Evolutionary conservation across 1,284 basidiomycete species (phyloP), one percentile per base, ranked within the genome.

Genomic region (Naganishia cerealis): DNA sequence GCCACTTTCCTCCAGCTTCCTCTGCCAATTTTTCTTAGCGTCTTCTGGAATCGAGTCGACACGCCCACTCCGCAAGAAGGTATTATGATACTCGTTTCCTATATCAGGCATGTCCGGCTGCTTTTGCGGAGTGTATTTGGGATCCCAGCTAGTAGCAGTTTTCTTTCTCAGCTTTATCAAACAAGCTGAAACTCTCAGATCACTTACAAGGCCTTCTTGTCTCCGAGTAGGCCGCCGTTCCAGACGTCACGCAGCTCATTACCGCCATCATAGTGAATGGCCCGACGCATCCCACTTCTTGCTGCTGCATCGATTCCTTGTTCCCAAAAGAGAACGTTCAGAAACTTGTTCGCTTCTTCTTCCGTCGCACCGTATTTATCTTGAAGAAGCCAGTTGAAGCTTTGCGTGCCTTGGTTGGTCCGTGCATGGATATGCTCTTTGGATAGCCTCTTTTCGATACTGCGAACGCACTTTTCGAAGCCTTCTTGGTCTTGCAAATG

Each of bases 341-440:
- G 24, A 38, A 57, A 69, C 29, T 69, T 42, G 15, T 46, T 46
- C 7, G 40, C 39, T 10, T 52, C 40, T 52, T 66, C 62, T 9
- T 66, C 62, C 6, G 56, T 52, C 9, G 62, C 62, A 4, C 56
- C 54, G 52, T 69, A 69, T 26, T 54, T 63, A 36, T 69, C 42
- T 40, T 59, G 36, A 6, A 69, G 40, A 29, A 65, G 43, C 52
- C 50, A 59, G 9, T 33, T 16, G 40, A 65, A 69, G 18, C 46
- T 29, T 38, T 69, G 56, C 7, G 62, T 52, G 5, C 67, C 67
- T 29, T 50, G 56, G n/a, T 56, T 56, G 9, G 67, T 57, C 18
- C 67, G 56, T 12, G 67, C 63, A 36, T 36, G 26, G 8, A 39
- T 48, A 40, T 59, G 36, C 9, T 56, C 24, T 21, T 48, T 65